Conservation (phyloP, 78 protist genomes). For the Dictyostelium purpureum region DNA sequence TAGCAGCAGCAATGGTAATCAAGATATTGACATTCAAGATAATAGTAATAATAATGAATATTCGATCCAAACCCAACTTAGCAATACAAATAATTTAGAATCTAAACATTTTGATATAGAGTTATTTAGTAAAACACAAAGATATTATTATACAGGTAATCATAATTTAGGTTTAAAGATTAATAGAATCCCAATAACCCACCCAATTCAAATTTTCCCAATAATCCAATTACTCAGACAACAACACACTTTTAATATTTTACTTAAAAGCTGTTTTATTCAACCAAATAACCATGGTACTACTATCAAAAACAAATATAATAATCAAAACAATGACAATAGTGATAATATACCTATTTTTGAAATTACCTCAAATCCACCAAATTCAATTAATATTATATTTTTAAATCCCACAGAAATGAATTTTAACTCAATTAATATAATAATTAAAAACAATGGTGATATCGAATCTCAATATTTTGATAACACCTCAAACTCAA, state of each 20-base stretch:
- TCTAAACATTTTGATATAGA: neutral
- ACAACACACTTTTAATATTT: slow-evolving; percentile 6
- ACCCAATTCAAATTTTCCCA: slow-evolving; percentile 39
- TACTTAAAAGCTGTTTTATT: slow-evolving; percentile 52
- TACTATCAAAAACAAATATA: no score
- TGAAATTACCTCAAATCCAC: slow-evolving; percentile 24
- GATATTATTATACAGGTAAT: slow-evolving; percentile 55
- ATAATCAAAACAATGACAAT: neutral
- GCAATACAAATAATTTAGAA: neutral
- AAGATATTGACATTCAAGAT: neutral
- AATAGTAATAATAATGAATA: neutral
- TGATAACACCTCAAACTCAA: neutral
- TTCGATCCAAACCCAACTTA: slow-evolving; percentile 10
- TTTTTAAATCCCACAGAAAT: slow-evolving; percentile 25
- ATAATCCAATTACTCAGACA: slow-evolving; percentile 30
- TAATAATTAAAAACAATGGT: neutral
- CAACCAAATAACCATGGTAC: neutral
- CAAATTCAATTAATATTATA: slow-evolving; percentile 27
- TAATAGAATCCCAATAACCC: slow-evolving; percentile 16
- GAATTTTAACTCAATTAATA: slow-evolving; percentile 19
- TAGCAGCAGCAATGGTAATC: neutral
- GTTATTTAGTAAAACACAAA: slow-evolving; percentile 8
- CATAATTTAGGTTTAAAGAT: slow-evolving; percentile 20
- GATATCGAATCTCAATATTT: neutral
- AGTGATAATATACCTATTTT: neutral